Base-by-base conservation (phyloP, 371 early-diverging fungal genomes). In the Mortierella sp. region DNA sequence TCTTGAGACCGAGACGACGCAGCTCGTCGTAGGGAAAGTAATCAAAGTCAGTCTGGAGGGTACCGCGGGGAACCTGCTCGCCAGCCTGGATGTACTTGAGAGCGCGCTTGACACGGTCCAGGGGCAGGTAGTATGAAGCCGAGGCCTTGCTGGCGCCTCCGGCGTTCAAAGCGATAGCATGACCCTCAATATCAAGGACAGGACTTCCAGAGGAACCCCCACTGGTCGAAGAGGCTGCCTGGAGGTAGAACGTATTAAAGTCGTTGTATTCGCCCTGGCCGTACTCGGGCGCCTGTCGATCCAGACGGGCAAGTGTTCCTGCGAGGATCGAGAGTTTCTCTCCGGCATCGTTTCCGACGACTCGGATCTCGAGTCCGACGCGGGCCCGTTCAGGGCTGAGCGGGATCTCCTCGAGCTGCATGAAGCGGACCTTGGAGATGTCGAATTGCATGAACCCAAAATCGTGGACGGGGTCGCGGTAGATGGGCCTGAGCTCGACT, bases 401-500 rank as follows among this genome's bases (percentile, higher is more conserved):
- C 24, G 89, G 85, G 70, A 96, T 94, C 48, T 92, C 91, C 24
- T 86, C 86, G 3, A 95, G 84, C 0, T 88, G 81, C 94, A 95
- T 93, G 85, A 94, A 95, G 70, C 91, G 87, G 74, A 97, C 89
- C 78, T 93, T 90, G 37, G 79, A 71, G 2, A 94, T 94, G 85
- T 97, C 95, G 79, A 95, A 97, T 80, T 92, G 89, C 85, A 97
- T 91, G 74, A 97, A 93, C 1, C 96, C 97, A 91, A 97, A 97
- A 84, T 97, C 98, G 82, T 97, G 98, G 39, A 97, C 88, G 24
- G 95, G 96, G 79, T 94, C 94, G 44, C 88, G 88, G 76, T 96
- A 97, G 29, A 96, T 88, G 4, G 95, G 92, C 64, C 88, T 86
- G 58, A 95, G 92, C 68, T 93, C 93, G 9, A 96, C 94, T 74